A percentile compares a stretch with the other conserved stretches of the same genome.
Evolutionary conservation across 2,329 filamentous ascomycete genomes (phyloP).

Genomic region (Neophaeococcomyces aloes): DNA sequence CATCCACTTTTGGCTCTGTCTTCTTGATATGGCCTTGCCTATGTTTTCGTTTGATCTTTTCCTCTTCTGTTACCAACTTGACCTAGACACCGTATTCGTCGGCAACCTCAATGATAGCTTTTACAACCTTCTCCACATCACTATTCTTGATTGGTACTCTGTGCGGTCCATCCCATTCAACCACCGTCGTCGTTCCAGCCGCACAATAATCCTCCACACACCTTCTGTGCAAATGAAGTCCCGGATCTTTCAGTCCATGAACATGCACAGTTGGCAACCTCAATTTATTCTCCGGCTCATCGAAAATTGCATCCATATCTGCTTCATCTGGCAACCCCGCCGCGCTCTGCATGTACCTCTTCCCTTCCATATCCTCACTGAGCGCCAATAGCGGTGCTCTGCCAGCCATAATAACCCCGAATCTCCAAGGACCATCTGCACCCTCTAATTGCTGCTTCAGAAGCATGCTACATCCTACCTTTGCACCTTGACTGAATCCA

Average conservation of each 20-base stretch:
- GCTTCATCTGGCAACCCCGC: constrained; percentile 17
- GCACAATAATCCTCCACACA: constrained; percentile 52
- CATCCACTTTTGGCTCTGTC: no score
- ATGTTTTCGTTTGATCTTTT: no score
- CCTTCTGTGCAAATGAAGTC: constrained; percentile 48
- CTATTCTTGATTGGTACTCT: constrained; percentile 56
- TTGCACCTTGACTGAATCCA: constrained; percentile 59
- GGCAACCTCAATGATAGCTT: constrained; percentile 43
- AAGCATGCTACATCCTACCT: constrained; percentile 49
- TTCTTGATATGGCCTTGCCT: no score
- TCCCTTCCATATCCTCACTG: constrained; percentile 15
- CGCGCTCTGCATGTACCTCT: constrained; percentile 22
- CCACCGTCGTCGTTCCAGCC: constrained; percentile 40
- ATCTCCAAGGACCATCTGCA: constrained; percentile 36
- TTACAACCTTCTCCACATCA: constrained; percentile 51
- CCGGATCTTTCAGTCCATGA: constrained; percentile 52
- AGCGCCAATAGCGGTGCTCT: constrained; percentile 44
- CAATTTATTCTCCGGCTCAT: constrained; percentile 37
- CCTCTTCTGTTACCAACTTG: no score
- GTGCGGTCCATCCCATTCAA: constrained; percentile 67
- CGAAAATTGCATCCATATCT: constrained; percentile 20
- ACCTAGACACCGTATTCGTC: constrained; percentile 36
- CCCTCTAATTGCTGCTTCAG: constrained; percentile 49
- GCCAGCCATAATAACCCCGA: constrained; percentile 53
- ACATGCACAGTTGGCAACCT: constrained; percentile 56